phyloP scores from a whole-genome alignment of 371 early-diverging fungal genomes.

The Mortierella polycephala region DNA sequence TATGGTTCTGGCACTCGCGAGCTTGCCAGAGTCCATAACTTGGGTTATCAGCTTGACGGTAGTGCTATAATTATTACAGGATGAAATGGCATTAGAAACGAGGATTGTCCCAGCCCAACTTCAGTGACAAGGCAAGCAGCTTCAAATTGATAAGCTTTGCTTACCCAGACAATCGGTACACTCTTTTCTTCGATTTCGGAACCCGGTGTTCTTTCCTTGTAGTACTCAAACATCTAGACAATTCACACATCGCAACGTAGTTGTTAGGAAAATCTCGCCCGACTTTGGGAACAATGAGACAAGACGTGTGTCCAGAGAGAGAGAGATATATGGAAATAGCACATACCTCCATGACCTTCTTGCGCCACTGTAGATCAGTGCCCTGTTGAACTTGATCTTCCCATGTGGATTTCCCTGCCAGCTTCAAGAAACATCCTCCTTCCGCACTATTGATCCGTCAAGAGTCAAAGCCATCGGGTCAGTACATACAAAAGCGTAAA shows the following conservation, averaged over 20 bases:
- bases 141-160: neutral
- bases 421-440: conserved; percentile 86
- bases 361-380: conserved; percentile 86
- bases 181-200: conserved; percentile 85
- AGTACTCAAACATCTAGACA: conserved; percentile 82
- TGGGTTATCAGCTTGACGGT: conserved; percentile 75
- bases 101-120: neutral
- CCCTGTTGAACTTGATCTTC: conserved; percentile 76
- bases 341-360: conserved; percentile 69
- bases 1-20: conserved; percentile 91
- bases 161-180: conserved; percentile 76
- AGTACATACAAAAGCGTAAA: neutral
- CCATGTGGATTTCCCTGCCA: conserved; percentile 76
- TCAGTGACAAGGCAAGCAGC: neutral
- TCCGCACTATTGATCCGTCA: conserved; percentile 70
- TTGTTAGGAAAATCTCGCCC: too few species aligned
- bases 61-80: conserved; percentile 62
- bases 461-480: too few species aligned
- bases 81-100: neutral
- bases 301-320: neutral
- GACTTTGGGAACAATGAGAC: too few species aligned
- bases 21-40: conserved; percentile 86
- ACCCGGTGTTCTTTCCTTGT: conserved; percentile 91
- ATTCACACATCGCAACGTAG: neutral
- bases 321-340: neutral